Percentiles rank a stretch among this genome's conserved stretches.
These are phyloP conservation scores for Canariomyces notabilis DNA, from an alignment of 2,329 filamentous ascomycete genomes.

Conservation along the genomic window DNA sequence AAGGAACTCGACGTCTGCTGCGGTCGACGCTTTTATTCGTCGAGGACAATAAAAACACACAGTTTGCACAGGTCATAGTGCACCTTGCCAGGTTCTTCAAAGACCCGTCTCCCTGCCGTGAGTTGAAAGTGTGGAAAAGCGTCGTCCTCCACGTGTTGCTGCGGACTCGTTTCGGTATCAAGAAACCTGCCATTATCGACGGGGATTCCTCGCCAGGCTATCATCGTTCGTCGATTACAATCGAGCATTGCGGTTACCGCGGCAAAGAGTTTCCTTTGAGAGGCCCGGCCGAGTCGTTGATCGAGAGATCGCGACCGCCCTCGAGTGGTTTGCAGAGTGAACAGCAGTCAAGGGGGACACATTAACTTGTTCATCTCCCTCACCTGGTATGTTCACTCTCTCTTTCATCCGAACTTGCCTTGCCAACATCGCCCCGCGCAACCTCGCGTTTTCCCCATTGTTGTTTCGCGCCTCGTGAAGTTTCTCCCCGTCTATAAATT, in stretches of 20 bases:
- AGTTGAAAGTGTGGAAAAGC: constrained; percentile 19
- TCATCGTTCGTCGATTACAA: constrained; percentile 2
- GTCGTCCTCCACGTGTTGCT: constrained; percentile 10
- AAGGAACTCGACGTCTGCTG: constrained; percentile 23
- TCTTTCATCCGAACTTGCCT: constrained; percentile 24
- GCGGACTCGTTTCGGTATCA: constrained; percentile 1
- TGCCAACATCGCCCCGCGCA: not conserved
- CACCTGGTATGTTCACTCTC: constrained; percentile 52
- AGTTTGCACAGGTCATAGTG: constrained; percentile 26
- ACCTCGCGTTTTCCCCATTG: not conserved
- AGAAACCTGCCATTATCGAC: constrained; percentile 8
- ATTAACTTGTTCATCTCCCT: constrained; percentile 98
- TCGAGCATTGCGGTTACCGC: constrained; percentile 17
- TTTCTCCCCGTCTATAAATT: constrained; percentile 5
- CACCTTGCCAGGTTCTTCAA: constrained; percentile 20
- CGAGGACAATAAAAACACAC: constrained; percentile 27
- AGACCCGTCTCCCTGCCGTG: constrained; percentile 21
- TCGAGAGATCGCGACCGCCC: constrained; percentile 31
- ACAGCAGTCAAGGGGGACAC: constrained; percentile 69
- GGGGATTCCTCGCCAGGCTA: constrained; percentile 1
- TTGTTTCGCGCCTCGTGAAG: not conserved
- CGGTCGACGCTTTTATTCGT: constrained; percentile 24
- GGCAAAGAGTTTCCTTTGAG: constrained; percentile 7
- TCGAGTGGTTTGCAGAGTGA: constrained; percentile 26
- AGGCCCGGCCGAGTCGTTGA: constrained; percentile 16